A percentile compares a stretch with the other conserved stretches of the same genome.
These are phyloP conservation scores for Eucalyptus regnans DNA, from an alignment of 345 rosid species.

Conservation along the genomic window DNA sequence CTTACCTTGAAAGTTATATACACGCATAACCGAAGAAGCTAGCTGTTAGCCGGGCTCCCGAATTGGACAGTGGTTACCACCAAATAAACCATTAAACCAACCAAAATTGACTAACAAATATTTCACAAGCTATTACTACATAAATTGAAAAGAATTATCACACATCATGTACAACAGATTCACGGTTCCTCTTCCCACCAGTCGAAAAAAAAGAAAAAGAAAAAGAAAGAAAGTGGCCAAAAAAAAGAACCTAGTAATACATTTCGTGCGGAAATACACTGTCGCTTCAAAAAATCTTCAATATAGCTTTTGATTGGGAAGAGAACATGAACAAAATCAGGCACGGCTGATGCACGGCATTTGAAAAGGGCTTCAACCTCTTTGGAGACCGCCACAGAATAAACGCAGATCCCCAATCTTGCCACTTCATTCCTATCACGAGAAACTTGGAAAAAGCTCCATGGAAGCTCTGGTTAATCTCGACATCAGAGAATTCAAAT, in stretches of 20 bases:
- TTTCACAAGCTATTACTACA: conserved; percentile 25
- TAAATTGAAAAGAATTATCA: conserved; percentile 29
- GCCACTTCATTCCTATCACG: neutral
- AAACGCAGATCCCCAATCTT: neutral
- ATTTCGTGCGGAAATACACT: conserved; percentile 2
- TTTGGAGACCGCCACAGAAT: neutral
- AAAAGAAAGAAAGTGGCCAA: neutral
- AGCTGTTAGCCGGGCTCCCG: neutral
- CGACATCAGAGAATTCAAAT: neutral
- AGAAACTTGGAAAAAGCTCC: neutral
- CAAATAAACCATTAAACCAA: neutral
- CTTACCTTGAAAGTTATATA: neutral
- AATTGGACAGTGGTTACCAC: neutral
- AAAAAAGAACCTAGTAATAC: conserved; percentile 9
- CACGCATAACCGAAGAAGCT: neutral
- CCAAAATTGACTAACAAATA: conserved; percentile 16
- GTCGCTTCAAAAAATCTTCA: neutral
- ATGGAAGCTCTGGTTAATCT: neutral
- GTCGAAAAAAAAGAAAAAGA: neutral
- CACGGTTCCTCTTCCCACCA: conserved; percentile 23
- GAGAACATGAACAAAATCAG: conserved; percentile 2
- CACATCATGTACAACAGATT: conserved; percentile 49
- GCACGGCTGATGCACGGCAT: conserved; percentile 6
- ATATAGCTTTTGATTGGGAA: neutral
- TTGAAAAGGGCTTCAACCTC: neutral